Evolutionary conservation across 371 early-diverging fungal genomes (phyloP), one percentile per base, ranked within the genome.

Genomic region (Rhizopus sp.): DNA sequence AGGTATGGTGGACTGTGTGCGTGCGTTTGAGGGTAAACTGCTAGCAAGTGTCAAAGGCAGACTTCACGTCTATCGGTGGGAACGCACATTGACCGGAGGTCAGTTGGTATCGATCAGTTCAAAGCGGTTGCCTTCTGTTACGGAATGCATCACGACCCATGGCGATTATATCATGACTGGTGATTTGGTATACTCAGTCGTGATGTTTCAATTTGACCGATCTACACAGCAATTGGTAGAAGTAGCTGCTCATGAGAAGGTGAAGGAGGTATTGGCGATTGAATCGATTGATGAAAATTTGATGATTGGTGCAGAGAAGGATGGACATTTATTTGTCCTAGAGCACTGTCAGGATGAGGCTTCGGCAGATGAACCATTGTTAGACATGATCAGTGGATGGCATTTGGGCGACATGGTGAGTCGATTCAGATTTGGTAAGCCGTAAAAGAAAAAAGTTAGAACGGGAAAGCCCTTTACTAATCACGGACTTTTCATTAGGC

Each of bases 391-490:
- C 48, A 94, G 89, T 37, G 73, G 83, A 53, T 93, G 85, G 82
- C 94, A 94, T 64, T 52, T 93, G 29, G 95, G 95, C n/a, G 94
- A 94, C 53, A 68, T 75, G 32, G 81, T 97, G 49, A 92, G 92
- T 56, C 81, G 86, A 4, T 84, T 95, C 59, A 73, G 88, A 42
- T 78, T 77, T 55, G 96, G 93, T 84, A 74, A 62, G 57, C 1
- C 3, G n/a, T 17, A 16, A n/a, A 8, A 35, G 10, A 39, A 13
- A 13, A 34, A 17, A 38, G 4, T 62, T 50, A 40, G 32, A 16
- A 50, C 9, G 5, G 34, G 12, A 9, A 5, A n/a, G 12, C 6
- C 9, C 12, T n/a, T 8, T 34, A 23, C 23, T 23, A 23, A 23
- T 23, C 23, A 23, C 23, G 23, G 23, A 3, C n/a, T 23, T 17